Evolutionary conservation across 768 basidiomycete species (phyloP).

Genomic region (Suillus alpinus): DNA sequence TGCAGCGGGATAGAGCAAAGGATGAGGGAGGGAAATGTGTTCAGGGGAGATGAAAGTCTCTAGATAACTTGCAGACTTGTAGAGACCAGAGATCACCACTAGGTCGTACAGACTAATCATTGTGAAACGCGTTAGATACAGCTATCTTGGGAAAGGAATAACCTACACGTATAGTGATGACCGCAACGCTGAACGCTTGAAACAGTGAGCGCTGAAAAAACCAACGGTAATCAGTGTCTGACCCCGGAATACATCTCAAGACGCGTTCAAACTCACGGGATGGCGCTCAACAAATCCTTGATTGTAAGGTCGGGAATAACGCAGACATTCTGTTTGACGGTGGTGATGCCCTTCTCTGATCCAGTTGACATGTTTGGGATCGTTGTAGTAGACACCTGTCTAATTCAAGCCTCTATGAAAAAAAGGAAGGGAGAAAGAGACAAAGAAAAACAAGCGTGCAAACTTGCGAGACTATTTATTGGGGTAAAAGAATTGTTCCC

Average conservation of each 20-base stretch:
- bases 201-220: conserved; percentile 70
- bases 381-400: conserved; percentile 6
- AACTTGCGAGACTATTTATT: conserved; percentile 22
- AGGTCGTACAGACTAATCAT: conserved; percentile 67
- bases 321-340: conserved; percentile 55
- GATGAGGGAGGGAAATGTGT: conserved; percentile 52
- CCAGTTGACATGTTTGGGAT: conserved; percentile 20
- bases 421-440: conserved; percentile 3
- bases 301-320: conserved; percentile 81
- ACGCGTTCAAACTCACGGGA: conserved; percentile 58
- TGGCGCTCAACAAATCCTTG: conserved; percentile 80
- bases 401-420: conserved; percentile 7
- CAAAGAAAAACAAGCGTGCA: conserved; percentile 2
- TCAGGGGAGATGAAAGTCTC: conserved; percentile 62
- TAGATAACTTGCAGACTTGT: conserved; percentile 62
- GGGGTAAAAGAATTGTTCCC: conserved; percentile 16
- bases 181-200: conserved; percentile 80
- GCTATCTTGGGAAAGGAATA: background rate
- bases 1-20: conserved; percentile 58
- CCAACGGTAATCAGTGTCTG: conserved; percentile 2
- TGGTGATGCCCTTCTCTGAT: conserved; percentile 19
- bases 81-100: conserved; percentile 62
- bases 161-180: conserved; percentile 78
- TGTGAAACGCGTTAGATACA: conserved; percentile 11
- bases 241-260: background rate